Percentiles rank a stretch among this genome's conserved stretches.
Conservation (phyloP, 768 basidiomycete genomes). For the Pholiota molesta region DNA sequence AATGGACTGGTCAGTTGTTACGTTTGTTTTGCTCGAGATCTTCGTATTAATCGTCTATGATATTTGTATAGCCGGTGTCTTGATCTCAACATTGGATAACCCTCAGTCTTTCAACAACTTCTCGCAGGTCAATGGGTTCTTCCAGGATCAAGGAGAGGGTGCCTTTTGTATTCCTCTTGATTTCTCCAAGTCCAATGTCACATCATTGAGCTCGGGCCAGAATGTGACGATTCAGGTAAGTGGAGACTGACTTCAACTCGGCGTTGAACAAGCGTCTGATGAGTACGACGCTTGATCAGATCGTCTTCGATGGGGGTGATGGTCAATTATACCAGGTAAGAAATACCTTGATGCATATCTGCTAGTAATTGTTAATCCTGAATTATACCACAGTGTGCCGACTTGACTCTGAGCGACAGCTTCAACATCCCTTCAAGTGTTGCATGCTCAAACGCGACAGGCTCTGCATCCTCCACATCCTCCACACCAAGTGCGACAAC, state of each 20-base stretch:
- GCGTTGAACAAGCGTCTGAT: not conserved
- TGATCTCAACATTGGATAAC: slow-evolving; percentile 57
- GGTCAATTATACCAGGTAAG: slow-evolving; percentile 69
- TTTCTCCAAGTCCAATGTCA: slow-evolving; percentile 49
- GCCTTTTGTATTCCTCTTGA: slow-evolving; percentile 69
- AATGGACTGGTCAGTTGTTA: slow-evolving; percentile 54
- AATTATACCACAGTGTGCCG: slow-evolving; percentile 62
- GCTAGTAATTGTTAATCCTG: slow-evolving; percentile 3
- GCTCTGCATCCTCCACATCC: not conserved
- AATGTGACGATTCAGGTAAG: slow-evolving; percentile 72
- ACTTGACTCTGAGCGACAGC: slow-evolving; percentile 66
- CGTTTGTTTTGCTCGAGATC: slow-evolving; percentile 1
- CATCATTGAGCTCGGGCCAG: slow-evolving; percentile 59
- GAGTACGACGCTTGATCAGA: slow-evolving; percentile 23
- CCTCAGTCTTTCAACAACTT: slow-evolving; percentile 71
- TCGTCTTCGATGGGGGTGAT: slow-evolving; percentile 73
- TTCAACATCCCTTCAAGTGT: slow-evolving; percentile 48
- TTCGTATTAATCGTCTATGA: not conserved
- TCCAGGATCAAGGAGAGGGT: slow-evolving; percentile 59
- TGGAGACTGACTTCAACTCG: not conserved
- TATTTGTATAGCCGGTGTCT: slow-evolving; percentile 45
- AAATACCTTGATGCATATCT: not conserved
- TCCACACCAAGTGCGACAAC: slow-evolving; percentile 7
- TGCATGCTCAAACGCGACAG: slow-evolving; percentile 23
- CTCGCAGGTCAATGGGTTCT: slow-evolving; percentile 51